Percentiles rank a stretch among this genome's conserved stretches.
Conservation (phyloP, 164 flowering plant species). For the Annona cherimola region DNA sequence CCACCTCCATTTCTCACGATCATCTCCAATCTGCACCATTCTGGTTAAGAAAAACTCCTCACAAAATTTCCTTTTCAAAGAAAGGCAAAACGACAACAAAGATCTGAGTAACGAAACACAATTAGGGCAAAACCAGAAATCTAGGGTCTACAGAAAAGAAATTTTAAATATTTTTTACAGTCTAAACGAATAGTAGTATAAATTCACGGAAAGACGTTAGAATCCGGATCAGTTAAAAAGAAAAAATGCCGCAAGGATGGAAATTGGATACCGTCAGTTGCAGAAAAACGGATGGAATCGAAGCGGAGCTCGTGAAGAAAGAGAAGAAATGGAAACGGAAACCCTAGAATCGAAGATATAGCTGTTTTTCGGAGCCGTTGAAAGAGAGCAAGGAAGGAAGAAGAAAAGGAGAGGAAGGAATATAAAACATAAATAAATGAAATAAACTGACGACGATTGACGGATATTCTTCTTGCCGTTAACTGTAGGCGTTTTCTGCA, state of each 20-base stretch:
- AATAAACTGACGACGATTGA: conserved; percentile 23
- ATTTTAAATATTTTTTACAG: not conserved
- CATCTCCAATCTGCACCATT: conserved; percentile 28
- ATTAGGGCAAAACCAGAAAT: conserved; percentile 25
- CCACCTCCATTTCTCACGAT: conserved; percentile 13
- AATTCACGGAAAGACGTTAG: not conserved
- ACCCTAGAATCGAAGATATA: conserved; percentile 16
- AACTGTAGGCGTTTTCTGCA: not conserved
- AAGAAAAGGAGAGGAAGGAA: conserved; percentile 14
- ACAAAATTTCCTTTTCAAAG: not conserved
- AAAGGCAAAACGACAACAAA: not conserved
- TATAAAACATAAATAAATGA: conserved; percentile 17
- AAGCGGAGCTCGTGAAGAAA: conserved; percentile 24
- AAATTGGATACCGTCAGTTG: conserved; percentile 20
- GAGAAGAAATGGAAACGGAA: conserved; percentile 8
- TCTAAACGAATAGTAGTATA: not conserved
- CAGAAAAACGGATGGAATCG: conserved; percentile 37
- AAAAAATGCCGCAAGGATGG: not conserved
- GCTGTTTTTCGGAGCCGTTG: conserved; percentile 49
- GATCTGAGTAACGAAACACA: not conserved
- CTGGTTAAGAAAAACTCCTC: conserved; percentile 7
- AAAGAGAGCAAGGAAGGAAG: conserved; percentile 26
- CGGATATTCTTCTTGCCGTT: conserved; percentile 46
- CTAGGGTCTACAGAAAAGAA: not conserved
- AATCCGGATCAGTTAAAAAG: not conserved